Conservation (phyloP, 179 eudicot species). For the Spinacia oleracea region DNA sequence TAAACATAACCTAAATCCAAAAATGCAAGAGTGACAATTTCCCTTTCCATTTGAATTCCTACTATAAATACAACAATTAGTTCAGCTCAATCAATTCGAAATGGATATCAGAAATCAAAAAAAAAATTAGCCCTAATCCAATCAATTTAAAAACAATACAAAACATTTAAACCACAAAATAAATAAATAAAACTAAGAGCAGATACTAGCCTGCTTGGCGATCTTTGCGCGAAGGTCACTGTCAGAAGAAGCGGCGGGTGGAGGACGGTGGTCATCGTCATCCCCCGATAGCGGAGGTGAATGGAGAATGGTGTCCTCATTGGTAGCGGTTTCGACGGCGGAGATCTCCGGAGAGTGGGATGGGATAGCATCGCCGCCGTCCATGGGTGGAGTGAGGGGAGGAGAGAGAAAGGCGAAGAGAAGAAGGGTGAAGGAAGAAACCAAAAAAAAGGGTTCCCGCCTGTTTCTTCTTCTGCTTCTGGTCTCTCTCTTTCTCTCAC, state of each 20-base stretch:
- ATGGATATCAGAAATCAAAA: not conserved
- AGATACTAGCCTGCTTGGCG: constrained; percentile 57
- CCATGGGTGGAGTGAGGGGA: constrained; percentile 24
- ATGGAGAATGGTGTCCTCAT: constrained; percentile 16
- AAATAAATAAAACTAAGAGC: not conserved
- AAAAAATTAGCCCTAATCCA: not conserved
- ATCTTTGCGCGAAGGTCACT: constrained; percentile 54
- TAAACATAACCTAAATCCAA: not conserved
- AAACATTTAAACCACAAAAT: not conserved
- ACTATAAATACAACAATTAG: too few relatives aligned
- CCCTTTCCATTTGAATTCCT: not conserved
- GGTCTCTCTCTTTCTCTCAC: not conserved
- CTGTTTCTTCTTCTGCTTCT: not conserved
- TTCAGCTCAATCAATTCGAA: not conserved
- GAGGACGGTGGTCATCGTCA: constrained; percentile 28
- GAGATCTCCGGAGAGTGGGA: constrained; percentile 19
- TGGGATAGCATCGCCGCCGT: constrained; percentile 24
- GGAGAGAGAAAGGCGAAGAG: constrained; percentile 5
- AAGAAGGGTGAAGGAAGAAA: constrained; percentile 8
- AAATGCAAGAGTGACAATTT: not conserved
- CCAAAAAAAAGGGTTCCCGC: not conserved
- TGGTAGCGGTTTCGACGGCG: constrained; percentile 18
- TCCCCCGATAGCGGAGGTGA: constrained; percentile 37
- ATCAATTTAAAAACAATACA: not conserved
- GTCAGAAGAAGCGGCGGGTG: constrained; percentile 30